These are phyloP conservation scores for Saccharomycopsis schoenii DNA, from an alignment of 805 yeast species.

Conservation along the genomic window DNA sequence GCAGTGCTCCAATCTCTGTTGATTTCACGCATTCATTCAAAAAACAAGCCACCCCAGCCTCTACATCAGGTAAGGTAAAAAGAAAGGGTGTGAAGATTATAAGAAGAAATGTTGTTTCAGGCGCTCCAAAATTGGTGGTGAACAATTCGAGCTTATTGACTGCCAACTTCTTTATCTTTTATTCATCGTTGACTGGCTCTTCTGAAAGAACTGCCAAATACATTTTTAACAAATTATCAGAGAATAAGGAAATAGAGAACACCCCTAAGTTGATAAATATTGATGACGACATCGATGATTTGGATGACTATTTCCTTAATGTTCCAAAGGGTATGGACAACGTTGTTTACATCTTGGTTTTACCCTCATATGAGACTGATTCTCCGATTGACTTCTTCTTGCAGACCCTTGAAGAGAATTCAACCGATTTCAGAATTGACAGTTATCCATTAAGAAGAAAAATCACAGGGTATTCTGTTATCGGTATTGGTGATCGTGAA, in stretches of 20 bases:
- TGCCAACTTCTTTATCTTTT: conserved; percentile 57
- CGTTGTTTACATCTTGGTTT: conserved; percentile 56
- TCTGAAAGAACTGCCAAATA: conserved; percentile 58
- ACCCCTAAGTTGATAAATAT: conserved; percentile 52
- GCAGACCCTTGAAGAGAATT: conserved; percentile 70
- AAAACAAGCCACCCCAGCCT: conserved; percentile 6
- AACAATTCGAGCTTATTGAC: conserved; percentile 4
- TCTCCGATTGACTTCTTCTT: conserved; percentile 84
- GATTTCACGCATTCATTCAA: conserved; percentile 33
- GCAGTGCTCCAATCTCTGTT: conserved; percentile 23
- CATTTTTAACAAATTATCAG: conserved; percentile 32
- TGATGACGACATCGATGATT: conserved; percentile 74
- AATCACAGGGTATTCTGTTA: conserved; percentile 70
- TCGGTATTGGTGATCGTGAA: conserved; percentile 84
- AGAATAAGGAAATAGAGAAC: conserved; percentile 23
- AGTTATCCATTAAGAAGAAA: conserved; percentile 52
- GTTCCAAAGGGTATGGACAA: conserved; percentile 40
- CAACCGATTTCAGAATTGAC: conserved; percentile 77
- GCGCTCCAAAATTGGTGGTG: conserved; percentile 12
- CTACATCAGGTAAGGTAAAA: not conserved
- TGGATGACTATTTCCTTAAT: conserved; percentile 70
- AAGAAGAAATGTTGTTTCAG: conserved; percentile 12
- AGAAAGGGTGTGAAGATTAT: conserved; percentile 9
- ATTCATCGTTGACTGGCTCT: conserved; percentile 80
- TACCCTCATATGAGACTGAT: conserved; percentile 89